Conservation (phyloP, 495 filamentous ascomycete genomes). For the Aspergillus bertholletiae region DNA sequence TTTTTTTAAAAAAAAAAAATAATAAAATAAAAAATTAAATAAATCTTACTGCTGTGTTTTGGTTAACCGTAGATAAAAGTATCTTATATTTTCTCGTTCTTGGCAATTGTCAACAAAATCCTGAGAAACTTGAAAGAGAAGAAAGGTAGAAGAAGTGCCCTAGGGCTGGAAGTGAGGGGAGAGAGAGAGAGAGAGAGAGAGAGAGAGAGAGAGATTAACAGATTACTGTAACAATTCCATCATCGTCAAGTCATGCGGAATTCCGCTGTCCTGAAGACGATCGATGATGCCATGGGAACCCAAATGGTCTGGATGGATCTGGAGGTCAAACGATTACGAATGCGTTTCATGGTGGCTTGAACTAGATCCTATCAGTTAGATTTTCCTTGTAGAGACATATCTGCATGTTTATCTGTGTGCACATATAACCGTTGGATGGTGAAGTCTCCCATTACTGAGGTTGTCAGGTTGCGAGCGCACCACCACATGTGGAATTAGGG, state of each 20-base stretch:
- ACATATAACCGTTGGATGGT: too few species aligned
- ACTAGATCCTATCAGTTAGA: neutral
- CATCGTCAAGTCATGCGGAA: neutral
- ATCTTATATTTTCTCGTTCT: too few species aligned
- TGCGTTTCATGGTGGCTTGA: neutral
- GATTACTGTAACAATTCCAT: neutral
- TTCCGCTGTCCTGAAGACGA: neutral
- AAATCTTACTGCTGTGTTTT: too few species aligned
- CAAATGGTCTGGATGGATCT: neutral
- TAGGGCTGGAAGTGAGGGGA: neutral
- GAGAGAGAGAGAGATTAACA: neutral
- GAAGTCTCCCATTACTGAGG: too few species aligned
- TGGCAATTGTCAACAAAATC: too few species aligned
- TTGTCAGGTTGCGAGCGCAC: too few species aligned
- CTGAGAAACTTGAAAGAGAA: too few species aligned
- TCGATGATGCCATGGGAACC: neutral
- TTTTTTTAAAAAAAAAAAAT: neutral
- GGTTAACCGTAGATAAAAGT: too few species aligned
- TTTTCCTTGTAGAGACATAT: neutral
- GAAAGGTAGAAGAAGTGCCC: neutral
- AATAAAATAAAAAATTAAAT: too few species aligned
- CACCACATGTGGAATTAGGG: neutral
- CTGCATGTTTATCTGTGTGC: too few species aligned
- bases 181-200: neutral
- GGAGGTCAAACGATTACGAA: neutral